Conservation (phyloP, 1,284 basidiomycete species). For the Boletus calvinii region DNA sequence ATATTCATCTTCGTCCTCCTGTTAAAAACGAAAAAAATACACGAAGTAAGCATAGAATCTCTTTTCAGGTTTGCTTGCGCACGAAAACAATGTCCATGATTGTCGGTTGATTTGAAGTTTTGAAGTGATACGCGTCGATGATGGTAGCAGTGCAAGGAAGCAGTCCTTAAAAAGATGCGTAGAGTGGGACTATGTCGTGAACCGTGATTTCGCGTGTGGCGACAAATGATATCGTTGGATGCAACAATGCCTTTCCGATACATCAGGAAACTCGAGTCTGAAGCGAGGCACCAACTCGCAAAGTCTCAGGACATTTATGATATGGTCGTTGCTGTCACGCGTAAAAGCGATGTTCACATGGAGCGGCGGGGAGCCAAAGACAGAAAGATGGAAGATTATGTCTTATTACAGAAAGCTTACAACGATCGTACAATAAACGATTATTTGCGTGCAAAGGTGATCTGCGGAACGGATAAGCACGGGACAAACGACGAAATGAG, state of each 20-base stretch:
- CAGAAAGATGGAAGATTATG: slow-evolving; percentile 23
- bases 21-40: slow-evolving; percentile 1
- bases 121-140: slow-evolving; percentile 5
- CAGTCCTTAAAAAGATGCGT: neutral
- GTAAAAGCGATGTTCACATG: slow-evolving; percentile 26
- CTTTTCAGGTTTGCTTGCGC: slow-evolving; percentile 2
- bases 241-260: slow-evolving; percentile 5
- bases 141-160: slow-evolving; percentile 10
- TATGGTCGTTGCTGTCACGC: slow-evolving; percentile 29
- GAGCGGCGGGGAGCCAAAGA: slow-evolving; percentile 9
- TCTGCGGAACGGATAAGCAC: slow-evolving; percentile 36
- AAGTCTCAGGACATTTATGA: slow-evolving; percentile 24
- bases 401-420: slow-evolving; percentile 35
- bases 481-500: neutral
- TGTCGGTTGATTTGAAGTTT: slow-evolving; percentile 6
- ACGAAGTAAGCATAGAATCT: slow-evolving; percentile 7
- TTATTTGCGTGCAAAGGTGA: slow-evolving; percentile 62
- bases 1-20: slow-evolving; percentile 31
- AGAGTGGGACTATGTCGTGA: slow-evolving; percentile 12
- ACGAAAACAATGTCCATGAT: slow-evolving; percentile 23
- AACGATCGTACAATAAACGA: slow-evolving; percentile 30
- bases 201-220: slow-evolving; percentile 11
- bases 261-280: slow-evolving; percentile 10
- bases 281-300: slow-evolving; percentile 26
- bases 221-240: slow-evolving; percentile 4